phyloP scores from a whole-genome alignment of 2,329 filamentous ascomycete species.

The Paecilomyces niveus region DNA sequence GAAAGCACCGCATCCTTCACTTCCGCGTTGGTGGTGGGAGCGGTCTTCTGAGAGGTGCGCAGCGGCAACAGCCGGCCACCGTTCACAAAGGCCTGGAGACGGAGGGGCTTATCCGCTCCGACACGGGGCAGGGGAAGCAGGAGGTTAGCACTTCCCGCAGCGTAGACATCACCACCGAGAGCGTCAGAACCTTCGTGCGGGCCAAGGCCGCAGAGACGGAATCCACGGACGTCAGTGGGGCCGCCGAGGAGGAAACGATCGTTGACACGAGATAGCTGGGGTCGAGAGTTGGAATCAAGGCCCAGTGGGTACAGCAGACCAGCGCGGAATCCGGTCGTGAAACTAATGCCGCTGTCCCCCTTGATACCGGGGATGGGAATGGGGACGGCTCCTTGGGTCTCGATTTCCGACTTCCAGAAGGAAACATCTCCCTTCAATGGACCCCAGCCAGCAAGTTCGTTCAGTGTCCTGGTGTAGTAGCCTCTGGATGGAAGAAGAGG shows the following conservation, averaged over 20 bases:
- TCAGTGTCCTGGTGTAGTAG: constrained; percentile 68
- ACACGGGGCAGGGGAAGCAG: constrained; percentile 77
- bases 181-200: constrained; percentile 80
- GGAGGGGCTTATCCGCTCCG: constrained; percentile 74
- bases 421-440: constrained; percentile 79
- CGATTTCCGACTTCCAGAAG: constrained; percentile 89
- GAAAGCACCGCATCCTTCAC: constrained; percentile 39
- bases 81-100: constrained; percentile 86
- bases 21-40: constrained; percentile 43
- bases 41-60: constrained; percentile 45
- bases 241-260: constrained; percentile 94
- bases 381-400: constrained; percentile 68
- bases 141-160: constrained; percentile 79
- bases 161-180: constrained; percentile 85
- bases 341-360: constrained; percentile 67
- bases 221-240: constrained; percentile 89
- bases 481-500: constrained; percentile 76
- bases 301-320: constrained; percentile 79
- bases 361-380: constrained; percentile 63
- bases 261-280: constrained; percentile 71
- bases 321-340: constrained; percentile 73
- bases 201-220: constrained; percentile 81
- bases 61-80: constrained; percentile 78
- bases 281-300: constrained; percentile 46
- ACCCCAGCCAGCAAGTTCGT: constrained; percentile 83